Conservation (phyloP, 2,329 filamentous ascomycete genomes). For the Zymoseptoria crescenta region DNA sequence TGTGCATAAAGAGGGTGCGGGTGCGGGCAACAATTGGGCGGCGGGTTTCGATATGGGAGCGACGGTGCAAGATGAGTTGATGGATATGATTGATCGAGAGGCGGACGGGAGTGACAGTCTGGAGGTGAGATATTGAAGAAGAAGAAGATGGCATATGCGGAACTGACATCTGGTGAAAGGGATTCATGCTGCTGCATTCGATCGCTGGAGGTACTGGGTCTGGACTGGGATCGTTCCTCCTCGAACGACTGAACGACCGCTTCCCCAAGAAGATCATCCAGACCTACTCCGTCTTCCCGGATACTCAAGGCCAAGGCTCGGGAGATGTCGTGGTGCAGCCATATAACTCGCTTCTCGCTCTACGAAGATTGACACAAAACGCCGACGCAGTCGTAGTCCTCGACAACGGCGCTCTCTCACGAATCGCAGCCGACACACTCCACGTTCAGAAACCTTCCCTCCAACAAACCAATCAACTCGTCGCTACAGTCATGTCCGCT, state of each 20-base stretch:
- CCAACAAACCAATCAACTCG: slow-evolving; percentile 94
- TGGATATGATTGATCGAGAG: slow-evolving; percentile 99
- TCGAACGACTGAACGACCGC: slow-evolving; percentile 91
- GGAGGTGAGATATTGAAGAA: slow-evolving; percentile 50
- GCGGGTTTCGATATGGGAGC: slow-evolving; percentile 92
- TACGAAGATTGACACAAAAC: slow-evolving; percentile 87
- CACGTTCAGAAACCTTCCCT: slow-evolving; percentile 95
- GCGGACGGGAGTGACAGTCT: slow-evolving; percentile 96
- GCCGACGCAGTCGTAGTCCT: slow-evolving; percentile 96
- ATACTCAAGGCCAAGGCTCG: slow-evolving; percentile 63
- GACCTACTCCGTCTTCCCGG: slow-evolving; percentile 97
- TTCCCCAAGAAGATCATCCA: slow-evolving; percentile 99
- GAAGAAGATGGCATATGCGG: background rate
- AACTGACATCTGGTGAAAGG: slow-evolving; percentile 40
- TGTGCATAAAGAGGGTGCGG: slow-evolving; percentile 84
- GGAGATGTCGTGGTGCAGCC: slow-evolving; percentile 94
- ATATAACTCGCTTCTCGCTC: slow-evolving; percentile 91
- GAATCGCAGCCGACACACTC: slow-evolving; percentile 87
- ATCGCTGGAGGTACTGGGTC: slow-evolving; percentile 96
- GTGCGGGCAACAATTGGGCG: slow-evolving; percentile 97
- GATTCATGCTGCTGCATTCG: slow-evolving; percentile 97
- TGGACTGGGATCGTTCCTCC: slow-evolving; percentile 86
- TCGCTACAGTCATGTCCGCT: slow-evolving; percentile 95
- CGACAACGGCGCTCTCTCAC: slow-evolving; percentile 86
- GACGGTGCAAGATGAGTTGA: slow-evolving; percentile 86